Evolutionary conservation across 768 basidiomycete genomes (phyloP).

Genomic region (Tulasnella sp.): DNA sequence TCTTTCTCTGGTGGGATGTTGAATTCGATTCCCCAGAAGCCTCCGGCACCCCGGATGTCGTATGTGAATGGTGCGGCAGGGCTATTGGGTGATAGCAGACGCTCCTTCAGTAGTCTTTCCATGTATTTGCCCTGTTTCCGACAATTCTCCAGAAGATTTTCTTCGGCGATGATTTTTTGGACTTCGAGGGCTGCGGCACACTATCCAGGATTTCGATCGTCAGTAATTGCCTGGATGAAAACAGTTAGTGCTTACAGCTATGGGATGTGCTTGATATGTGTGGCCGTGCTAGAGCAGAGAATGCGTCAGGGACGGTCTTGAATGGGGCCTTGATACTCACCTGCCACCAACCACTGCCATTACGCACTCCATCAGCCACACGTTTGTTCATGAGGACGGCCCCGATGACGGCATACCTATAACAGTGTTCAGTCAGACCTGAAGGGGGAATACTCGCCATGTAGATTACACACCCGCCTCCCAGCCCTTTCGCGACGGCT

Average conservation of each 20-base stretch:
- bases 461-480: constrained; percentile 52
- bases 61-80: constrained; percentile 52
- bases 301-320: background rate
- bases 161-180: constrained; percentile 53
- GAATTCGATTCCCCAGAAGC: constrained; percentile 78
- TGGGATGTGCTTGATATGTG: constrained; percentile 53
- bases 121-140: constrained; percentile 49
- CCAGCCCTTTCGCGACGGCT: constrained; percentile 80
- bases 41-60: constrained; percentile 73
- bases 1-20: constrained; percentile 37
- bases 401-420: constrained; percentile 68
- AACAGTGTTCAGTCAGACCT: background rate
- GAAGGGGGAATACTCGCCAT: background rate
- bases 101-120: constrained; percentile 38
- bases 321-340: background rate
- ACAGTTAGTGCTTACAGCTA: background rate
- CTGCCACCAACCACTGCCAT: constrained; percentile 59
- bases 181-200: constrained; percentile 76
- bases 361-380: constrained; percentile 56
- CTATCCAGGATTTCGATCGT: constrained; percentile 40
- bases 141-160: constrained; percentile 58
- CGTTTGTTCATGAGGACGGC: constrained; percentile 64
- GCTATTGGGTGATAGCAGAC: constrained; percentile 44
- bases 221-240: constrained; percentile 1
- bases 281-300: constrained; percentile 46